Evolutionary conservation across 2,329 filamentous ascomycete genomes (phyloP), one percentile per base, ranked within the genome.

Genomic region (Colletotrichum agaves): DNA sequence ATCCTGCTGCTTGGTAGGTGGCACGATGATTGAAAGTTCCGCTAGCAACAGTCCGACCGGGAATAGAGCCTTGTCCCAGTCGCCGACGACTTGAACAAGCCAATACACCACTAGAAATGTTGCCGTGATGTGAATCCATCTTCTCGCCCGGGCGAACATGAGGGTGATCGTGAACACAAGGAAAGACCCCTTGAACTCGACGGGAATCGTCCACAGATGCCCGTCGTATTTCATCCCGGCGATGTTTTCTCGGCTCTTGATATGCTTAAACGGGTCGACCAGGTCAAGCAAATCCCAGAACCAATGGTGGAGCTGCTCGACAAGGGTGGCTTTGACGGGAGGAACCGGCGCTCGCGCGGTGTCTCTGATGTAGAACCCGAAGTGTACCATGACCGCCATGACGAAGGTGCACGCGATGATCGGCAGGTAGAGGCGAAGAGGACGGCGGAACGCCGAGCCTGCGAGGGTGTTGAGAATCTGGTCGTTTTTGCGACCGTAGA

Each of bases 181-280:
- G 71, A 89, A 81, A 2, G 85, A 88, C 73, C 83, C 85, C 63
- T 84, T 80, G 72, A 87, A 88, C 73, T 89, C 87, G 55, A 88
- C 81, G 5, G 87, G 87, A 39, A 90, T 88, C 3, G 87, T 89
- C 87, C 87, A 90, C 17, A 89, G 75, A 69, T 89, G 87, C 19
- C 85, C 81, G 71, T 89, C 85, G 72, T 88, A 87, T 33, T 75
- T 79, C 57, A 60, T 66, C 2, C 58, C 49, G n/a, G 21, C 39
- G 15, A 19, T 49, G 69, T 71, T 49, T 10, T 61, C 57, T 3
- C 50, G 57, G 41, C 43, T 47, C 19, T 19, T n/a, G 12, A 66
- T 55, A 72, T 59, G 10, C 21, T 27, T 73, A 19, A 61, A 66
- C 7, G 63, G 63, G 4, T 62, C 50, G 17, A 57, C 21, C 56